A percentile compares a stretch with the other conserved stretches of the same genome.
Conservation (phyloP, 2,329 filamentous ascomycete genomes). For the Ophiostoma pallidulum region DNA sequence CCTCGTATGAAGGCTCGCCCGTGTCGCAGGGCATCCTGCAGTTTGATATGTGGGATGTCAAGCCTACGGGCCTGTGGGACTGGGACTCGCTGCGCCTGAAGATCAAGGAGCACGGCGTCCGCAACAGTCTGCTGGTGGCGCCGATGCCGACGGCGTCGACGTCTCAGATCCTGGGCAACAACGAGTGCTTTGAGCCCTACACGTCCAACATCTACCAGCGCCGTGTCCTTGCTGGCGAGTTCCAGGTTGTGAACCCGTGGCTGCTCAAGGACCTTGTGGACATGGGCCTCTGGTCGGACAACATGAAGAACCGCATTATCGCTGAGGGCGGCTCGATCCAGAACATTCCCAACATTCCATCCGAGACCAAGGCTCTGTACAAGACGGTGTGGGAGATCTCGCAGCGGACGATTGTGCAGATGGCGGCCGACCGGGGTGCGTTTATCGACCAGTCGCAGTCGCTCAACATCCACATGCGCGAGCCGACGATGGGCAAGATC, state of each 20-base stretch:
- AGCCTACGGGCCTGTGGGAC: constrained; percentile 90
- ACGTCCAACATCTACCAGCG: constrained; percentile 99
- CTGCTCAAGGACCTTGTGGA: constrained; percentile 96
- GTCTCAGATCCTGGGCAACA: constrained; percentile 96
- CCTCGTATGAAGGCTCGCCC: constrained; percentile 85
- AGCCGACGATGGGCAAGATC: constrained; percentile 99
- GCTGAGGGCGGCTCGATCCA: constrained; percentile 92
- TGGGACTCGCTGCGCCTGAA: constrained; percentile 83
- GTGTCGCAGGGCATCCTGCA: constrained; percentile 93
- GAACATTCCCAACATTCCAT: constrained; percentile 92
- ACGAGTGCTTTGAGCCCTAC: constrained; percentile 99
- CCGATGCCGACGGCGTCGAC: constrained; percentile 98
- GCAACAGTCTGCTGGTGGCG: constrained; percentile 89
- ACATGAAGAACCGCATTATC: constrained; percentile 99
- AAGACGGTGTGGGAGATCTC: constrained; percentile 99
- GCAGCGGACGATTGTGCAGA: constrained; percentile 89
- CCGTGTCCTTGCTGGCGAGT: constrained; percentile 93
- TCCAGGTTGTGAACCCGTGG: constrained; percentile 99
- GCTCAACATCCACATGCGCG: constrained; percentile 98
- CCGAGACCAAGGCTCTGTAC: constrained; percentile 93
- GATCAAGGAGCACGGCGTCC: constrained; percentile 86
- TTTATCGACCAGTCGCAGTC: constrained; percentile 99
- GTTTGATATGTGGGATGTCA: constrained; percentile 98
- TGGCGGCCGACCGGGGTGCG: constrained; percentile 95
- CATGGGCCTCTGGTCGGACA: constrained; percentile 95